A percentile compares a stretch with the other conserved stretches of the same genome.
phyloP scores from a whole-genome alignment of 768 basidiomycete genomes.

The Sistotremastrum niveocremeum region DNA sequence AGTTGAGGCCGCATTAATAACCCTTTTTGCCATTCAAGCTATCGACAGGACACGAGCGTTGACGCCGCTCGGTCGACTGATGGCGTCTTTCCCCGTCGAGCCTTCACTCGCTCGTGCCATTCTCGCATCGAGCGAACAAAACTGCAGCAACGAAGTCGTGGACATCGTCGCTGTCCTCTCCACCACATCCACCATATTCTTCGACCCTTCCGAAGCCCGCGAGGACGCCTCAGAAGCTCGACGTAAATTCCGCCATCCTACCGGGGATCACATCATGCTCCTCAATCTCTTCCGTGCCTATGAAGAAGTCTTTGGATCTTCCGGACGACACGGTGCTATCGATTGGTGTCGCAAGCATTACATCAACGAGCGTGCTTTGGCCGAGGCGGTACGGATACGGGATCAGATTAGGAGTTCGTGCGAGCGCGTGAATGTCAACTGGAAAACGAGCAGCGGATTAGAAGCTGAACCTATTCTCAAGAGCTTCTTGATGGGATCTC shows the following conservation, averaged over 20 bases:
- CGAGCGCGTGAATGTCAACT: conserved; percentile 45
- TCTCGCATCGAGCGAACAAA: conserved; percentile 58
- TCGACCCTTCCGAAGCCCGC: conserved; percentile 63
- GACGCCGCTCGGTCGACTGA: conserved; percentile 63
- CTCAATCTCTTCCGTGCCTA: conserved; percentile 79
- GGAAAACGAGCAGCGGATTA: conserved; percentile 42
- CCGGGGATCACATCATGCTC: conserved; percentile 85
- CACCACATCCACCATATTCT: conserved; percentile 66
- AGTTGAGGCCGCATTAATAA: conserved; percentile 54
- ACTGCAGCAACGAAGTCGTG: conserved; percentile 67
- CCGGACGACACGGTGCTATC: conserved; percentile 32
- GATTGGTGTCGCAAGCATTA: conserved; percentile 82
- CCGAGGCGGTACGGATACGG: conserved; percentile 66
- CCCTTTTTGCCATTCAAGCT: conserved; percentile 70
- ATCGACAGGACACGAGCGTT: conserved; percentile 51
- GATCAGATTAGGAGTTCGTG: conserved; percentile 65
- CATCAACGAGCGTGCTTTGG: conserved; percentile 68
- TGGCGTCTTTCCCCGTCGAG: conserved; percentile 91
- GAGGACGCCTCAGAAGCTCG: conserved; percentile 59
- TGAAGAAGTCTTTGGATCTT: conserved; percentile 44
- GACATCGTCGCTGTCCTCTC: conserved; percentile 78
- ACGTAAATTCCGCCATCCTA: conserved; percentile 64
- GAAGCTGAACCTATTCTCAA: conserved; percentile 55
- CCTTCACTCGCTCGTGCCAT: conserved; percentile 68
- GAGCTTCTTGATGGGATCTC: conserved; percentile 63